Evolutionary conservation across 1,284 basidiomycete genomes (phyloP).

Genomic region (Leccinum fallax): DNA sequence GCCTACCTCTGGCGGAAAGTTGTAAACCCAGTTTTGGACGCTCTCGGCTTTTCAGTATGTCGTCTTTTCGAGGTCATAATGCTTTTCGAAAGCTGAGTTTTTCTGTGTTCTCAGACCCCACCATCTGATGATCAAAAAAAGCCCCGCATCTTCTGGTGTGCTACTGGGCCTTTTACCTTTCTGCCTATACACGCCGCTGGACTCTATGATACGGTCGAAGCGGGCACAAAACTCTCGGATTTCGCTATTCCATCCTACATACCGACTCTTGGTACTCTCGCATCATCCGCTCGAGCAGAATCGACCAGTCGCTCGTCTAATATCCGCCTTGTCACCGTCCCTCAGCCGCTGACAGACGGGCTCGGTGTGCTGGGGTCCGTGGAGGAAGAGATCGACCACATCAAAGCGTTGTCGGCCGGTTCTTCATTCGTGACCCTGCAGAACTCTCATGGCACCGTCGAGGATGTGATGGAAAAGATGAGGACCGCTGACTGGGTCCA

Average conservation of each 20-base stretch:
- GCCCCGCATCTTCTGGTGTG: not conserved
- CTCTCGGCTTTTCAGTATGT: not conserved
- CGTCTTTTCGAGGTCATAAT: not conserved
- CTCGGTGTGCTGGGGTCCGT: not conserved
- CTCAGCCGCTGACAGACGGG: not conserved
- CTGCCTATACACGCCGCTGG: not conserved
- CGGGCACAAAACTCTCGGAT: not conserved
- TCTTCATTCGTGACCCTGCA: not conserved
- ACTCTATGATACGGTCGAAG: not conserved
- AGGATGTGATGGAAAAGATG: not conserved
- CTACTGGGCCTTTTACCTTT: not conserved
- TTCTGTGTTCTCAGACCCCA: not conserved
- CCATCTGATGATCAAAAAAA: not conserved
- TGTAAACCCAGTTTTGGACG: not conserved
- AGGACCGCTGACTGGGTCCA: not conserved
- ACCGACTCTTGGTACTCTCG: not conserved
- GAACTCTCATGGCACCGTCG: not conserved
- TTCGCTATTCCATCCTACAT: not conserved
- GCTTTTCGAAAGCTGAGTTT: not conserved
- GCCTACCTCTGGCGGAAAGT: not conserved
- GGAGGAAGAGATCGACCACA: not conserved
- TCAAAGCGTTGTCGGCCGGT: not conserved
- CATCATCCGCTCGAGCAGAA: not conserved
- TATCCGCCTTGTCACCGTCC: not conserved
- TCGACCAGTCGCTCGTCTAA: not conserved